Conservation (phyloP, 2,329 filamentous ascomycete genomes). For the Xylaria sp. region DNA sequence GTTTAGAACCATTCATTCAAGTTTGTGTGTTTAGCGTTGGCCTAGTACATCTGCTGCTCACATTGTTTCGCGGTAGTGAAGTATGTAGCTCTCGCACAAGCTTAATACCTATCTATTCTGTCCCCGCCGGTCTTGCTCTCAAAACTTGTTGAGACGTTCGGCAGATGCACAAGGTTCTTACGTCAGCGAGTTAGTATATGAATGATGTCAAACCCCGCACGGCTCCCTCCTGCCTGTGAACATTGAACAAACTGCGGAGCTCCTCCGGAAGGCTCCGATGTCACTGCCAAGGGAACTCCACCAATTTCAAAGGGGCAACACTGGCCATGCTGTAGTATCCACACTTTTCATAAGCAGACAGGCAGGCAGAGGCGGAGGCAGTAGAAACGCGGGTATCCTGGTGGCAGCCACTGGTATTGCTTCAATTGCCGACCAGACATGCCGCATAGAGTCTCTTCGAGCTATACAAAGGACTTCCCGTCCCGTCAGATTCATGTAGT, state of each 20-base stretch:
- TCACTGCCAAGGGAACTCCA: background rate
- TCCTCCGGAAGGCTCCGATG: background rate
- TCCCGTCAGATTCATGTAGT: background rate
- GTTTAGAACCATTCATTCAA: too few relatives aligned
- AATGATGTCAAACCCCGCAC: slow-evolving; percentile 1
- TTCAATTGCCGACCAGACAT: background rate
- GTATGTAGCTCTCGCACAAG: too few relatives aligned
- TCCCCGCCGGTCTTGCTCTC: background rate
- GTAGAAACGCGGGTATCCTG: background rate
- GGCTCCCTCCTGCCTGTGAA: background rate
- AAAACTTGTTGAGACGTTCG: background rate
- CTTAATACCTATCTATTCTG: too few relatives aligned
- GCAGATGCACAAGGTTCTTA: background rate
- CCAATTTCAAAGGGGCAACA: background rate
- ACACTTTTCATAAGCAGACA: background rate
- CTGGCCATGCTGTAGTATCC: background rate
- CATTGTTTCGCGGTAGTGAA: too few relatives aligned
- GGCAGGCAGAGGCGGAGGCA: background rate
- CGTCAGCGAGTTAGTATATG: background rate
- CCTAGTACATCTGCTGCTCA: too few relatives aligned
- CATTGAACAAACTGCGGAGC: background rate
- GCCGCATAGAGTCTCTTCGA: background rate
- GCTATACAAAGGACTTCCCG: background rate
- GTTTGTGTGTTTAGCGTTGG: too few relatives aligned
- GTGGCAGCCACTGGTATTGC: background rate